Conservation (phyloP, 108 stramenopile genomes). For the Aurantiochytrium sp. region DNA sequence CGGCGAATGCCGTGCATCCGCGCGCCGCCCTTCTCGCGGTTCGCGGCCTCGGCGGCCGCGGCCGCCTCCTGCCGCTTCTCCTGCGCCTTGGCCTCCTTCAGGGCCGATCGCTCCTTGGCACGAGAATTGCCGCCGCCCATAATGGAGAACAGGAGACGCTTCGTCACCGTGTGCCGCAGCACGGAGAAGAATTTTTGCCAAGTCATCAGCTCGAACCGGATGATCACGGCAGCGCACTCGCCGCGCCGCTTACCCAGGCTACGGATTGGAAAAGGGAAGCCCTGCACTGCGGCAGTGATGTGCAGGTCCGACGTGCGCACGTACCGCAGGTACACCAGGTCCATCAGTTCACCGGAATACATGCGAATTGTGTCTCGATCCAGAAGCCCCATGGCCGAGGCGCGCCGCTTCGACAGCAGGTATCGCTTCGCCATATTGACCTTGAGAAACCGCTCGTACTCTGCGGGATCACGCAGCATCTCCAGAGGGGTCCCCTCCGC, state of each 20-base stretch:
- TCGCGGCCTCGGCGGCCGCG: not conserved
- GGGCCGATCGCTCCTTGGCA: not conserved
- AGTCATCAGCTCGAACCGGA: not conserved
- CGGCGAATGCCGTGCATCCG: no score
- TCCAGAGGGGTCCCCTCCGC: not conserved
- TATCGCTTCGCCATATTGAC: not conserved
- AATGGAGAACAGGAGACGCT: not conserved
- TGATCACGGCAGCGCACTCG: not conserved
- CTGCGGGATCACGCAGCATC: not conserved
- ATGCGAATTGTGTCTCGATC: not conserved
- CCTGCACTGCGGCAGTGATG: not conserved
- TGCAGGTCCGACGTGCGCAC: not conserved
- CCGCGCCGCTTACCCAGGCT: not conserved
- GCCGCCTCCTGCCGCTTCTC: not conserved
- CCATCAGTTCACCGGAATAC: not conserved
- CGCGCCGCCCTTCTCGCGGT: no score
- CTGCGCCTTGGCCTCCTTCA: not conserved
- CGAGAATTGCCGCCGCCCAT: not conserved
- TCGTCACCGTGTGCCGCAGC: not conserved
- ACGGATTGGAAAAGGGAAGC: not conserved
- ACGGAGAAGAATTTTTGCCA: constrained; percentile 14
- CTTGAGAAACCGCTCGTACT: not conserved
- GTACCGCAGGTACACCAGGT: not conserved
- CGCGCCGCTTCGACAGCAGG: not conserved
- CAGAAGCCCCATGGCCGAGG: not conserved